phyloP scores from a whole-genome alignment of 495 filamentous ascomycete genomes.

The Viridothelium virens region DNA sequence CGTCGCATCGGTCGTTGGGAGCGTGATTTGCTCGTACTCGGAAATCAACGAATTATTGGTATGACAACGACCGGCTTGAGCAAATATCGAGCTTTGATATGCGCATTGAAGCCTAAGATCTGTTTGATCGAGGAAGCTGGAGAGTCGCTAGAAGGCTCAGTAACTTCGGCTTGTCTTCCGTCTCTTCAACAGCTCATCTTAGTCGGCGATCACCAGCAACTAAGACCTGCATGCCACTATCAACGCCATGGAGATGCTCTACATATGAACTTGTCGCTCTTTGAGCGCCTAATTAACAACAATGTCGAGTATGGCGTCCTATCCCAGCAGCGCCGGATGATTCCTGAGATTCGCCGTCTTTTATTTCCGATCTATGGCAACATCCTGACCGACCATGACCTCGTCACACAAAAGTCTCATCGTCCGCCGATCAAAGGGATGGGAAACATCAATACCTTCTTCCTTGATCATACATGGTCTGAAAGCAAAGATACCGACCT shows the following conservation, averaged over 20 bases:
- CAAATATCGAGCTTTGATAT: conserved; percentile 72
- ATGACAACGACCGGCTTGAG: conserved; percentile 80
- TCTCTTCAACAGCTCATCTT: conserved; percentile 65
- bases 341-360: conserved; percentile 58
- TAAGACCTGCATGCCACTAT: conserved; percentile 55
- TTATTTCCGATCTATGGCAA: conserved; percentile 60
- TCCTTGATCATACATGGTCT: conserved; percentile 63
- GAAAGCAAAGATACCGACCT: conserved; percentile 58
- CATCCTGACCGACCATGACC: conserved; percentile 58
- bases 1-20: conserved; percentile 52
- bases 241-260: conserved; percentile 47
- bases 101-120: conserved; percentile 58
- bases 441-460: conserved; percentile 59
- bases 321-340: conserved; percentile 61
- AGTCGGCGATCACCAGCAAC: conserved; percentile 69
- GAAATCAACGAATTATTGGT: conserved; percentile 54
- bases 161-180: conserved; percentile 57
- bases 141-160: conserved; percentile 59
- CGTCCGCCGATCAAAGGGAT: conserved; percentile 68
- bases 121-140: conserved; percentile 72
- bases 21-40: conserved; percentile 43
- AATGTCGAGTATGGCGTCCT: conserved; percentile 55
- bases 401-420: conserved; percentile 43
- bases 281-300: conserved; percentile 70
- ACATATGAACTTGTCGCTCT: conserved; percentile 60